Evolutionary conservation across 2,329 filamentous ascomycete species (phyloP).

Genomic region (Rutstroemia sydowiana): DNA sequence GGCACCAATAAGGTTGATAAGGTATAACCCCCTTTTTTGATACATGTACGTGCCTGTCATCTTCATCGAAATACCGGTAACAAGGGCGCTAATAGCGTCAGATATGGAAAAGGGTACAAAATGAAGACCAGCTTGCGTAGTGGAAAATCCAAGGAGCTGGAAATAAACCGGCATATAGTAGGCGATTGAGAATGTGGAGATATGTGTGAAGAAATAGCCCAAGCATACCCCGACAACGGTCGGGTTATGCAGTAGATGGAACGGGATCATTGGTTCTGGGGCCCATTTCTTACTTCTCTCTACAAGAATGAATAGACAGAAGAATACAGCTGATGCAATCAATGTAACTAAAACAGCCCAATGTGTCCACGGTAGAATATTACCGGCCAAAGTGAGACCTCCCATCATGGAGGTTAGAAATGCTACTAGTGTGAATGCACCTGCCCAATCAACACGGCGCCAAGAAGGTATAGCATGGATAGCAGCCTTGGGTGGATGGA

Average conservation of each 20-base stretch:
- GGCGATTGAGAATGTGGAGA: slow-evolving; percentile 45
- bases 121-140: slow-evolving; percentile 54
- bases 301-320: slow-evolving; percentile 46
- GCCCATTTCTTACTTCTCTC: slow-evolving; percentile 40
- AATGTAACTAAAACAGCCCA: slow-evolving; percentile 42
- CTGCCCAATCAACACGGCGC: slow-evolving; percentile 61
- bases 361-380: slow-evolving; percentile 50
- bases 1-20: slow-evolving; percentile 38
- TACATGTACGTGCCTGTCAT: slow-evolving; percentile 62
- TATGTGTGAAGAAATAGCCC: slow-evolving; percentile 64
- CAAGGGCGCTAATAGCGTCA: slow-evolving; percentile 52
- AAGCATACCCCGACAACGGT: slow-evolving; percentile 59
- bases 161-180: slow-evolving; percentile 75
- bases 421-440: slow-evolving; percentile 54
- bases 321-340: slow-evolving; percentile 31
- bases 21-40: slow-evolving; percentile 47
- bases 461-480: slow-evolving; percentile 30
- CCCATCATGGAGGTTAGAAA: slow-evolving; percentile 64
- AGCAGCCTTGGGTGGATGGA: slow-evolving; percentile 45
- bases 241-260: slow-evolving; percentile 56
- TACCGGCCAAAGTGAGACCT: slow-evolving; percentile 57
- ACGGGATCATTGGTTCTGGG: slow-evolving; percentile 46
- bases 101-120: slow-evolving; percentile 58
- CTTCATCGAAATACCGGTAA: slow-evolving; percentile 58
- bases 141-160: slow-evolving; percentile 56